Evolutionary conservation across 345 rosid genomes (phyloP), one percentile per base, ranked within the genome.

Genomic region (Linum trigynum): DNA sequence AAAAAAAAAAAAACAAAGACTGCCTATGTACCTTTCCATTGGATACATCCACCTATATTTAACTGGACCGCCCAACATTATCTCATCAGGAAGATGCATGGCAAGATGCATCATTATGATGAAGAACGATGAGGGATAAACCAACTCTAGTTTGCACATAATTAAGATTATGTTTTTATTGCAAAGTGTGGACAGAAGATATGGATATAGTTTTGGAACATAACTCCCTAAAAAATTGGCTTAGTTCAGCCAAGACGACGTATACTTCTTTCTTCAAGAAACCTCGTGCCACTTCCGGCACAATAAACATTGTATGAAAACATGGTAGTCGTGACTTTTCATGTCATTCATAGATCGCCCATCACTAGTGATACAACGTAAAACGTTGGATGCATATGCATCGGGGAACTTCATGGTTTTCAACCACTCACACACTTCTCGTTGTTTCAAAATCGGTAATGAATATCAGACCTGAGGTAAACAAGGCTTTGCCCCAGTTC

Each of bases 351-450:
- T 4, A 57, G 57, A 0, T 67, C 48, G 38, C 58, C 32, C 10
- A 38, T 23, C 32, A 23, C 32, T 23, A 23, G 32, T 23, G 32
- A 23, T 23, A 23, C 32, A 23, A 1, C 32, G 61, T 1, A 51
- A 48, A 35, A 65, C 41, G 32, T 65, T 64, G 11, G 66, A 69
- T 0, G 67, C 50, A 56, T 48, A 74, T 1, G 37, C 62, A 59
- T 53, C 43, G 0, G 55, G 60, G 37, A 50, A 39, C 15, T 23
- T 23, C 1, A 23, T 23, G 32, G 32, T 23, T 23, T 23, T 23
- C 32, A 23, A 23, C 32, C 32, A 23, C 32, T 23, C 32, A 23
- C 32, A 23, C 32, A 23, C 32, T 23, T 23, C 32, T 23, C 32
- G 32, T 17, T 50, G 1, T 40, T 15, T 55, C 72, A 1, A 41